Conservation (phyloP, 2,329 filamentous ascomycete genomes). For the Botrytis fragariae region DNA sequence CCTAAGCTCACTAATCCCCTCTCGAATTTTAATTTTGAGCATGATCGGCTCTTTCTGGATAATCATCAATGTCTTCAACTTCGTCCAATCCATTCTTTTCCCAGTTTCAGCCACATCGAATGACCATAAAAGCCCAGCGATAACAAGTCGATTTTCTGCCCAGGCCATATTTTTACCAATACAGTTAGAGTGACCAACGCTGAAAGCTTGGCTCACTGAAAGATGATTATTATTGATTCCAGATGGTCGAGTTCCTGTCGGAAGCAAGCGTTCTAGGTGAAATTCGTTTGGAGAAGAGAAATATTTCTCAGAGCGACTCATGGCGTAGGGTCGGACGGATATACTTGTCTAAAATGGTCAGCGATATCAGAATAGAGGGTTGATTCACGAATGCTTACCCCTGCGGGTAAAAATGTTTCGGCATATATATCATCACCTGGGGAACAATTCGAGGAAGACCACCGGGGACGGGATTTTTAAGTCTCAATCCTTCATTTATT, state of each 20-base stretch:
- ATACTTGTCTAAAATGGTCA: background rate
- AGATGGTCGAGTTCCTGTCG: background rate
- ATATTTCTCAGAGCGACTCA: background rate
- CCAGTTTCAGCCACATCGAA: background rate
- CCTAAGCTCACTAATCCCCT: background rate
- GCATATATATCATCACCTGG: background rate
- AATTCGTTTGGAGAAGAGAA: slow-evolving; percentile 27
- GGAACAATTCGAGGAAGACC: slow-evolving; percentile 40
- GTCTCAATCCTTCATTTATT: slow-evolving; percentile 27
- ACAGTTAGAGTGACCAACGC: background rate
- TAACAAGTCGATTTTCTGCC: background rate
- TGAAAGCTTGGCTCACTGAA: background rate
- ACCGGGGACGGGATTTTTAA: slow-evolving; percentile 23
- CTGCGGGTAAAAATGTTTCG: background rate
- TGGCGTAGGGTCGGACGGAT: background rate
- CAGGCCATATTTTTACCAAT: background rate
- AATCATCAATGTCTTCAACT: background rate
- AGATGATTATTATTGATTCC: background rate
- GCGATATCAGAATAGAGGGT: background rate
- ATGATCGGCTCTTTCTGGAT: background rate
- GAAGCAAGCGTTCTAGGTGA: slow-evolving; percentile 36
- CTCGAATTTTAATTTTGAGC: background rate
- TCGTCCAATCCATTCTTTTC: background rate
- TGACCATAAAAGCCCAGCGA: background rate
- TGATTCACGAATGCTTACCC: background rate